A percentile compares a stretch with the other conserved stretches of the same genome.
Conservation (phyloP, 2,329 filamentous ascomycete genomes). For the Ploettnerulaceae sp. region DNA sequence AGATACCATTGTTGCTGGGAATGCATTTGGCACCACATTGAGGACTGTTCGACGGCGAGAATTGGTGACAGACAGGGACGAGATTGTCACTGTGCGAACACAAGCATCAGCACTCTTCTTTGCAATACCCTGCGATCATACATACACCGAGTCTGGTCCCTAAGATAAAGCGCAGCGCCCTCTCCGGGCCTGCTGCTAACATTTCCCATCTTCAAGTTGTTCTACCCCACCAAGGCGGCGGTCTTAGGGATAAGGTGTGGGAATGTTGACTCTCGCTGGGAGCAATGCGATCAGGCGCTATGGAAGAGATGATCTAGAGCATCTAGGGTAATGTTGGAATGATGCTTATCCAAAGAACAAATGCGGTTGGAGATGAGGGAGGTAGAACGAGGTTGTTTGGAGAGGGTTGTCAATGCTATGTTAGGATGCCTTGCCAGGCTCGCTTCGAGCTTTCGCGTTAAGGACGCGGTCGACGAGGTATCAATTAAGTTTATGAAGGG, state of each 20-base stretch:
- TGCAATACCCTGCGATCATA: slow-evolving; percentile 26
- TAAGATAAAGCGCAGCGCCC: slow-evolving; percentile 71
- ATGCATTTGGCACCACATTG: slow-evolving; percentile 78
- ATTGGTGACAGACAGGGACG: slow-evolving; percentile 76
- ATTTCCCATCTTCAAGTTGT: slow-evolving; percentile 70
- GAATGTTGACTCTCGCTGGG: slow-evolving; percentile 12
- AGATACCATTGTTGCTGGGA: slow-evolving; percentile 73
- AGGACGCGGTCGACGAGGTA: neutral
- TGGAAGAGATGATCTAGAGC: slow-evolving; percentile 24
- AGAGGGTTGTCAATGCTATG: slow-evolving; percentile 3
- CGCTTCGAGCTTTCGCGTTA: neutral
- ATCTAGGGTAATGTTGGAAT: slow-evolving; percentile 28
- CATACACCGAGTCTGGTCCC: slow-evolving; percentile 89
- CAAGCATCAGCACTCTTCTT: slow-evolving; percentile 13
- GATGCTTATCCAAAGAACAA: slow-evolving; percentile 25
- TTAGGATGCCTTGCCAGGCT: neutral
- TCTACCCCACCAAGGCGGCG: slow-evolving; percentile 30
- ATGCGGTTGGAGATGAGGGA: slow-evolving; percentile 15
- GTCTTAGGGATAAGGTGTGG: slow-evolving; percentile 8
- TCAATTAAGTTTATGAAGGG: neutral
- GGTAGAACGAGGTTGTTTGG: slow-evolving; percentile 6
- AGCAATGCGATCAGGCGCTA: slow-evolving; percentile 27
- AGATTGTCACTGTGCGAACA: slow-evolving; percentile 67
- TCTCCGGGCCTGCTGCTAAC: slow-evolving; percentile 87
- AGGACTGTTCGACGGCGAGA: slow-evolving; percentile 72